Evolutionary conservation across 768 basidiomycete species (phyloP), one percentile per base, ranked within the genome.

Genomic region (Lyophyllum decastes): DNA sequence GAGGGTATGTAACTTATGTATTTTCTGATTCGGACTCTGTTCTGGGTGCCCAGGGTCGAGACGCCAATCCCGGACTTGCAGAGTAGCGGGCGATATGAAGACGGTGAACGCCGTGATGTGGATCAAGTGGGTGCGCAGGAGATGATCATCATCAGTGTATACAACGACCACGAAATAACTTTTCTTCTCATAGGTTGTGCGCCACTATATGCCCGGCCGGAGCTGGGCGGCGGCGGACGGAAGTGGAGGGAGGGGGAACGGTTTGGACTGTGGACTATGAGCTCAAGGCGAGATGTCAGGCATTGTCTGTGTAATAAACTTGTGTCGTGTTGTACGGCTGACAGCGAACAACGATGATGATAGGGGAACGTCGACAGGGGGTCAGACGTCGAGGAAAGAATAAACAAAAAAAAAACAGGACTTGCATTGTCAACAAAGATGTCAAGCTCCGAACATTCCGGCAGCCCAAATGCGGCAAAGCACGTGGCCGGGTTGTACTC

Each of bases 391-490:
- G 51, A 52, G 16, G n/a, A n/a, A n/a, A n/a, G n/a, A n/a, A n/a
- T n/a, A n/a, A n/a, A n/a, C n/a, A n/a, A n/a, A n/a, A n/a, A 35
- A 35, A 35, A 38, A 14, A 11, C 3, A 38, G 16, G 14, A 11
- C 2, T 10, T 40, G 25, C 35, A 12, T 17, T 38, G 35, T 17
- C 35, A 38, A 30, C 30, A 30, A n/a, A 30, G 30, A 5, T 30
- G 51, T 52, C 51, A 52, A 40, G 34, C 22, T n/a, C 54, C 21
- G 54, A 38, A 27, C 34, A 49, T 38, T n/a, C 35, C 54, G 52
- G 52, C n/a, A n/a, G 1, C 2, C 52, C 52, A 54, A 54, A 54
- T 54, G 52, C 52, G 52, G 52, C 21, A 54, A 54, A 30, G 26
- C 52, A 54, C 52, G 52, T 54, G 52, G 14, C 14, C 24, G 16